Conservation (phyloP, 441 rosid species). For the Raphanus hybrid region DNA sequence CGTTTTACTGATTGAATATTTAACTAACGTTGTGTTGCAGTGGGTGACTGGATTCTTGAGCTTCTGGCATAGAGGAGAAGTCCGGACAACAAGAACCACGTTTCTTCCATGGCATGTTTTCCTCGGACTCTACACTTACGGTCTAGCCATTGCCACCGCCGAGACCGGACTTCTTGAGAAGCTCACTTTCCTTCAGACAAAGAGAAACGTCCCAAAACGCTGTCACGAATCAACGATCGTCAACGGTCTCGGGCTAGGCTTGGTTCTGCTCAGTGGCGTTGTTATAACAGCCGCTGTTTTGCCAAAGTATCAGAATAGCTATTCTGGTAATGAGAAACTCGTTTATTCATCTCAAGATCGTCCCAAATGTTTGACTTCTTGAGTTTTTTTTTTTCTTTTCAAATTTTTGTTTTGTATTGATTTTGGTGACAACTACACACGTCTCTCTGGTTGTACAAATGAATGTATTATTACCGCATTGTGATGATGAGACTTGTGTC, state of each 20-base stretch:
- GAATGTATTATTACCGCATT: slow-evolving; percentile 48
- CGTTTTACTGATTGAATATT: background rate
- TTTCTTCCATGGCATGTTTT: slow-evolving; percentile 92
- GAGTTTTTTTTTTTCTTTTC: background rate
- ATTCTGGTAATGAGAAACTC: slow-evolving; percentile 44
- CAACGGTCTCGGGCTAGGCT: slow-evolving; percentile 68
- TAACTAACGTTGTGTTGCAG: slow-evolving; percentile 46
- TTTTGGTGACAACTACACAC: slow-evolving; percentile 21
- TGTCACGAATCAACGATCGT: slow-evolving; percentile 73
- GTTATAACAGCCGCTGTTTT: slow-evolving; percentile 70
- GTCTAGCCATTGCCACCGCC: slow-evolving; percentile 84
- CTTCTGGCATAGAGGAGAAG: slow-evolving; percentile 90
- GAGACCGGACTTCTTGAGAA: slow-evolving; percentile 90
- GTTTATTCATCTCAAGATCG: slow-evolving; percentile 50
- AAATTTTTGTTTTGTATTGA: background rate
- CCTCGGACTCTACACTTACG: slow-evolving; percentile 89
- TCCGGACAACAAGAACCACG: slow-evolving; percentile 53
- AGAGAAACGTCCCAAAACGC: slow-evolving; percentile 48
- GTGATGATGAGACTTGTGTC: slow-evolving; percentile 76
- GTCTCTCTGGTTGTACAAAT: slow-evolving; percentile 27
- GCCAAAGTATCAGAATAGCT: slow-evolving; percentile 52
- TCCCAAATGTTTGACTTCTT: slow-evolving; percentile 57
- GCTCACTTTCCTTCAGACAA: slow-evolving; percentile 68
- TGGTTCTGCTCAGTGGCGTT: slow-evolving; percentile 71
- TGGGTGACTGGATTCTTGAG: slow-evolving; percentile 87